Evolutionary conservation across 2,329 filamentous ascomycete species (phyloP), one percentile per base, ranked within the genome.

Genomic region (Biscogniauxia sp.): DNA sequence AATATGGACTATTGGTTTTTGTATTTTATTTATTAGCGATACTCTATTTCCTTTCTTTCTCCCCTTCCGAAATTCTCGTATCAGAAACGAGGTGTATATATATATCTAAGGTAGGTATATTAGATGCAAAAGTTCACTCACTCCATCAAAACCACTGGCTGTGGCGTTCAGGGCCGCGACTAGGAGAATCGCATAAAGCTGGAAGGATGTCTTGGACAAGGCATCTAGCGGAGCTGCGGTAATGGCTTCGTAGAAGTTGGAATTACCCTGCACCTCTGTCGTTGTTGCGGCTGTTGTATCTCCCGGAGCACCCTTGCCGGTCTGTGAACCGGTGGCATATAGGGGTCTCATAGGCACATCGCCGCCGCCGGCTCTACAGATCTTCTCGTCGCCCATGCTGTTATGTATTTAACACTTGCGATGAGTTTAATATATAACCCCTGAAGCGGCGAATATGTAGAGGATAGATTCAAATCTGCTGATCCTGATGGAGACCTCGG

Each of bases 101-200:
- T n/a, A 56, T 56, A 20, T n/a, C n/a, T n/a, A n/a, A n/a, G n/a
- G n/a, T 15, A 20, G 2, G 6, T 20, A 50, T 23, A 11, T 20
- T 7, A 15, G 17, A 23, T 20, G 3, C 25, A 55, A 57, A 63
- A 62, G 49, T 60, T 20, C 57, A 68, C 71, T 55, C 61, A 74
- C 71, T 13, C 75, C 74, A 64, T 77, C 75, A 58, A 76, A 77
- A 19, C 75, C 75, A 50, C 75, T 76, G 28, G 74, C 72, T 13
- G 74, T 76, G 19, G 74, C 73, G 57, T 76, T 76, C 61, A 77
- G 66, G 1, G 73, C 74, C 1, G 74, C 74, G 20, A 77, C 68
- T 26, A 76, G 66, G 52, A 76, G 70, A 59, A 77, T 74, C 25
- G 66, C 61, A 59, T 77, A 76, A 37, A 77, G 68, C 65, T 76